phyloP scores from a whole-genome alignment of 345 rosid genomes.

The Syzygium oleosum region DNA sequence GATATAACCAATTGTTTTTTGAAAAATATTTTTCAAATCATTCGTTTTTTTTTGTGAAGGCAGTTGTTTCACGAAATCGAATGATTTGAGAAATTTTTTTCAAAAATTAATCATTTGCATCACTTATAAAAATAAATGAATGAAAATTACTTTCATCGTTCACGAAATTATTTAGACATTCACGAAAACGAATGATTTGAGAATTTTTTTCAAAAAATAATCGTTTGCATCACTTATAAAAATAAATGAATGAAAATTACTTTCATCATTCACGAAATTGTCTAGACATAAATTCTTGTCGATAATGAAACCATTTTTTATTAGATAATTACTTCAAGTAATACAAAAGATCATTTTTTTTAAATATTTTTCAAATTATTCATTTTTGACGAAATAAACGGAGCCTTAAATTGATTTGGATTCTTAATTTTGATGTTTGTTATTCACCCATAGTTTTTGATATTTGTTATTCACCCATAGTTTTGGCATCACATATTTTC shows the following conservation, averaged over 20 bases:
- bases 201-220: neutral
- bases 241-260: neutral
- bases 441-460: neutral
- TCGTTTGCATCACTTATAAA: neutral
- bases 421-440: no score
- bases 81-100: neutral
- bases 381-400: neutral
- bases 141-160: neutral
- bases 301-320: neutral
- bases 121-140: neutral
- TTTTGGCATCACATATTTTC: neutral
- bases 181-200: neutral
- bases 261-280: neutral
- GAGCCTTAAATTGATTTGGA: neutral
- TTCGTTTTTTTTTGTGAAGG: neutral
- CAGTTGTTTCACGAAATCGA: neutral
- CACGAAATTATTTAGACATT: neutral
- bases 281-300: neutral
- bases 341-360: neutral
- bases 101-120: neutral
- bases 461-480: neutral
- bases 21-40: no score
- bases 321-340: neutral
- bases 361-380: neutral
- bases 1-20: no score